These are phyloP conservation scores for Alnus rubra DNA, from an alignment of 306 rosid genomes.

Conservation along the genomic window DNA sequence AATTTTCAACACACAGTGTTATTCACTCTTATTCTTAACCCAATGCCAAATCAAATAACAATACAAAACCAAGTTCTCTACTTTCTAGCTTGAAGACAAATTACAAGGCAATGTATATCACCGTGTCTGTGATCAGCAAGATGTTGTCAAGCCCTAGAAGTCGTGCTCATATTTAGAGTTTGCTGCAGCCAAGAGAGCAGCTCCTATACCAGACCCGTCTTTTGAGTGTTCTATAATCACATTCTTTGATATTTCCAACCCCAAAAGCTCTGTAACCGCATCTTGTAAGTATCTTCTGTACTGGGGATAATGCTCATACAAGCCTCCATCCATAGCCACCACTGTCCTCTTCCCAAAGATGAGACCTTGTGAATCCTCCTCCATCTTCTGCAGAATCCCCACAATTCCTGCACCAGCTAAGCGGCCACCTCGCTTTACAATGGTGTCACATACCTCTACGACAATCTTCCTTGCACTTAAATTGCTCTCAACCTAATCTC, in stretches of 20 bases:
- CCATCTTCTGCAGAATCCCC: slow-evolving; percentile 85
- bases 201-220: slow-evolving; percentile 95
- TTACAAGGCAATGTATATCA: neutral
- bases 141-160: slow-evolving; percentile 15
- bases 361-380: slow-evolving; percentile 59
- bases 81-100: slow-evolving; percentile 5
- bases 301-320: slow-evolving; percentile 81
- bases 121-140: neutral
- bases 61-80: slow-evolving; percentile 11
- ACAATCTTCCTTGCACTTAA: slow-evolving; percentile 62
- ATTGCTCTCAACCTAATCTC: slow-evolving; percentile 61
- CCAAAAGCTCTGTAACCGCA: slow-evolving; percentile 66
- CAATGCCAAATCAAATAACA: slow-evolving; percentile 10
- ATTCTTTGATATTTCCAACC: slow-evolving; percentile 56
- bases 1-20: neutral
- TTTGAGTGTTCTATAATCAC: slow-evolving; percentile 69
- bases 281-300: slow-evolving; percentile 61
- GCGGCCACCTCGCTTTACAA: slow-evolving; percentile 86
- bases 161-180: slow-evolving; percentile 63
- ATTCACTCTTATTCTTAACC: slow-evolving; percentile 17
- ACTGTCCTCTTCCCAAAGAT: slow-evolving; percentile 78
- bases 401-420: slow-evolving; percentile 96
- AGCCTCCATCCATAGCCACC: slow-evolving; percentile 94
- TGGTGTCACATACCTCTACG: slow-evolving; percentile 77
- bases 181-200: slow-evolving; percentile 94